Base-by-base conservation (phyloP, 345 rosid genomes). In the Acer yangbiense region DNA sequence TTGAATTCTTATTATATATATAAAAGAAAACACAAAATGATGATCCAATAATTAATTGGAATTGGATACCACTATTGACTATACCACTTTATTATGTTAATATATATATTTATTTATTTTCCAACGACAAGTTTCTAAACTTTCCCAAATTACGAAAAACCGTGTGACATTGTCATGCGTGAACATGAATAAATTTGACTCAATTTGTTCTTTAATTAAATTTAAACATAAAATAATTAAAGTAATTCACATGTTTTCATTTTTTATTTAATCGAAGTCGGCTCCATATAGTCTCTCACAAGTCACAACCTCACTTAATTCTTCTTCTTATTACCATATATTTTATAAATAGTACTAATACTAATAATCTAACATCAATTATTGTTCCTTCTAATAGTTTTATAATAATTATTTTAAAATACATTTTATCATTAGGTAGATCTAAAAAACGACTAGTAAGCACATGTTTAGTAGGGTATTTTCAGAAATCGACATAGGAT, bases 101-200 rank as follows among this genome's bases (percentile, higher is more conserved):
- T 18, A 1, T 12, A 35, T 35, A 3, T n/a, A 23, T 23, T 32
- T 32, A 4, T 3, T 3, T 32, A 3, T 32, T 3, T 20, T 5
- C 0, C 48, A 12, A 69, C 52, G 17, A 69, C 57, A 46, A 23
- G 21, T 70, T 71, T 23, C 61, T 71, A 29, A 71, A 54, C 20
- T 25, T 60, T 1, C 62, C 62, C 62, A 27, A 54, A 71, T 52
- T 7, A 5, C 74, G 62, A 57, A 57, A 57, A 57, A n/a, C 62
- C 21, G 23, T 57, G 62, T 57, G 10, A 3, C 23, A 20, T 57
- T 20, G 55, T 13, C 55, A 25, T 3, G 43, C 5, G 61, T 7
- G 73, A 27, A 50, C 61, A 16, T 69, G 44, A 35, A 35, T 35
- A 25, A 70, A 16, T 70, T 50, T 69, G 73, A 69, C 41, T 69